Conservation (phyloP, 2,329 filamentous ascomycete species). For the Neofusicoccum kwambonambiense region DNA sequence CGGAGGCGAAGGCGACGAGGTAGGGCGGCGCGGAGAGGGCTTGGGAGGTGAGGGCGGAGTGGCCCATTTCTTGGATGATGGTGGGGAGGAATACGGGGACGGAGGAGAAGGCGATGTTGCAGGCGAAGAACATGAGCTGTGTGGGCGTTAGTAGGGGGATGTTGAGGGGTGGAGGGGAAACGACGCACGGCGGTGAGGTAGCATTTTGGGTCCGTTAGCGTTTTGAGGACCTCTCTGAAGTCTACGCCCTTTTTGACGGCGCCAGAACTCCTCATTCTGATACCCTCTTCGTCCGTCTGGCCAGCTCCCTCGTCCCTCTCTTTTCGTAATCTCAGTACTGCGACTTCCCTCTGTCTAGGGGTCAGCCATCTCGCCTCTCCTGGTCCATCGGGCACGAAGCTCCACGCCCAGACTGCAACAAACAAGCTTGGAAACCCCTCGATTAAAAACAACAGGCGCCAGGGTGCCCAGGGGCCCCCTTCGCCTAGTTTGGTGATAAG, state of each 20-base stretch:
- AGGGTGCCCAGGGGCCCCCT: constrained; percentile 69
- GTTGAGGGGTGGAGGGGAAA: constrained; percentile 10
- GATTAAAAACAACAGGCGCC: constrained; percentile 80
- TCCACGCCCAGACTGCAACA: constrained; percentile 71
- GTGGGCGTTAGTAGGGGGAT: constrained; percentile 12
- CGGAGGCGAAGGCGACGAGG: constrained; percentile 68
- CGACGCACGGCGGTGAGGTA: constrained; percentile 66
- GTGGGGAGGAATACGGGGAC: constrained; percentile 86
- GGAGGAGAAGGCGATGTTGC: constrained; percentile 84
- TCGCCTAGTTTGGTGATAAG: constrained; percentile 65
- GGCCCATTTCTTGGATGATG: constrained; percentile 74
- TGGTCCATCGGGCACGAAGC: constrained; percentile 73
- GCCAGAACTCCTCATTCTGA: not conserved
- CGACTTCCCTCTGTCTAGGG: constrained; percentile 58
- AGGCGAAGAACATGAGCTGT: constrained; percentile 74
- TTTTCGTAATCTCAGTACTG: constrained; percentile 63
- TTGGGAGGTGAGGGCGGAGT: constrained; percentile 66
- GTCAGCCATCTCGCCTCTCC: constrained; percentile 44
- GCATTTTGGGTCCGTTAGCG: constrained; percentile 64
- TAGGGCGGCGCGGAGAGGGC: constrained; percentile 80
- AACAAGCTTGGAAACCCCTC: constrained; percentile 84
- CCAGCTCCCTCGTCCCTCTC: constrained; percentile 39
- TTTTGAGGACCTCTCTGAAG: constrained; percentile 57
- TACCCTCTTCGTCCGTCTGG: constrained; percentile 20
- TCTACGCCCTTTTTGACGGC: constrained; percentile 44